phyloP scores from a whole-genome alignment of 108 stramenopile genomes.

The Nannochloropsis salina region DNA sequence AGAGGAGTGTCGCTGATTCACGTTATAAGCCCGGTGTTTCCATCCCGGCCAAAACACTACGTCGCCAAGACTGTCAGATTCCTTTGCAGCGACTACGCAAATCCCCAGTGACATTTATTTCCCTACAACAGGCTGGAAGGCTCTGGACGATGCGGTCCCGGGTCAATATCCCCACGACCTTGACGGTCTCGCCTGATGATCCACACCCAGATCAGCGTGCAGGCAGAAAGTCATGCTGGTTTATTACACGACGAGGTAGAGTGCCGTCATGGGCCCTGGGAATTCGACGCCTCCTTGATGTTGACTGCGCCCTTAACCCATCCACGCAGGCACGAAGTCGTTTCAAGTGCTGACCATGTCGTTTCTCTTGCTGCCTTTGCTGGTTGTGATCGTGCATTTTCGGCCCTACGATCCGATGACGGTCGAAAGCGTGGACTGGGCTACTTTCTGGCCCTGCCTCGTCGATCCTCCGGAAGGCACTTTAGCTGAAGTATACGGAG shows the following conservation, averaged over 20 bases:
- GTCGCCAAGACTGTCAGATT: too few species aligned
- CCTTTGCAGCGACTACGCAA: too few species aligned
- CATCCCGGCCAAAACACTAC: too few species aligned
- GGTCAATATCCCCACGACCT: too few species aligned
- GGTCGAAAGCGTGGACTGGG: conserved; percentile 1
- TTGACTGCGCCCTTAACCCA: neutral
- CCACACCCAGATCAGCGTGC: too few species aligned
- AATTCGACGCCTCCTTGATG: neutral
- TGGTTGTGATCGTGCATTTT: neutral
- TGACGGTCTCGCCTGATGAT: too few species aligned
- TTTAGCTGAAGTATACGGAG: neutral
- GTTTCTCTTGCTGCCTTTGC: neutral
- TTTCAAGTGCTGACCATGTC: neutral
- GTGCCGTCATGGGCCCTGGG: neutral
- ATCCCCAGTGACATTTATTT: too few species aligned
- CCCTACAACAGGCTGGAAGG: too few species aligned
- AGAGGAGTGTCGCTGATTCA: too few species aligned
- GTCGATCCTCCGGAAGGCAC: neutral
- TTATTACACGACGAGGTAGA: neutral
- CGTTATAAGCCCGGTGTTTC: too few species aligned
- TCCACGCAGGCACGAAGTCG: neutral
- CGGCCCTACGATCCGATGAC: neutral
- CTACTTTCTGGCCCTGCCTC: neutral
- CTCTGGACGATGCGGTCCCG: too few species aligned
- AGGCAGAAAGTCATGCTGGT: neutral